phyloP scores from a whole-genome alignment of 2,329 filamentous ascomycete genomes.

The Aureobasidium subglaciale region DNA sequence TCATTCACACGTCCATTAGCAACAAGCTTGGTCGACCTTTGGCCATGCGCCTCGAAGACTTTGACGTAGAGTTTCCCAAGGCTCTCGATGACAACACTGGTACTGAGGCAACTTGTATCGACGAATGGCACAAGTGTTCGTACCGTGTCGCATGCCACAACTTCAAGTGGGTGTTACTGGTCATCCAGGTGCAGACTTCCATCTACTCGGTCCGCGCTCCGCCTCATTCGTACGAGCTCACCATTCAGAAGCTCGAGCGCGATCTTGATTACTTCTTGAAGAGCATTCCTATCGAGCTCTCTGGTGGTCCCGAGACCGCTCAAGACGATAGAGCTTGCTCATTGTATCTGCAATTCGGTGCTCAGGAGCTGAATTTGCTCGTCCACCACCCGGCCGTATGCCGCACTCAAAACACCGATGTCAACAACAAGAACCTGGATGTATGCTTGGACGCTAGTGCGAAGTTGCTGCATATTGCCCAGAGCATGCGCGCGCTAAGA shows the following conservation, averaged over 20 bases:
- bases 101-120: conserved; percentile 43
- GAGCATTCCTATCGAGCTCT: conserved; percentile 55
- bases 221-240: conserved; percentile 55
- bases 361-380: conserved; percentile 43
- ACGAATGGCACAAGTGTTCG: conserved; percentile 50
- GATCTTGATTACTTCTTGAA: conserved; percentile 58
- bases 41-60: conserved; percentile 64
- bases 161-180: conserved; percentile 59
- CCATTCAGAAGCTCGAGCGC: conserved; percentile 58
- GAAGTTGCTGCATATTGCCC: conserved; percentile 55
- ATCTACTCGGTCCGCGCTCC: conserved; percentile 66
- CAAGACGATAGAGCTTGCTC: conserved; percentile 43
- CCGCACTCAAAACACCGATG: conserved; percentile 48
- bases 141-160: conserved; percentile 61
- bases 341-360: conserved; percentile 43
- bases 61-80: conserved; percentile 71
- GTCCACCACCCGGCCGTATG: conserved; percentile 49
- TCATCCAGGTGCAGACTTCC: conserved; percentile 66
- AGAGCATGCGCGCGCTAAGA: conserved; percentile 55
- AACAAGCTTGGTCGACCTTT: conserved; percentile 73
- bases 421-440: conserved; percentile 47
- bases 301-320: conserved; percentile 38
- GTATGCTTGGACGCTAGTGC: conserved; percentile 60
- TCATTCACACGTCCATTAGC: conserved; percentile 60
- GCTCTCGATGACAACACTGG: conserved; percentile 64